Percentiles rank a stretch among this genome's conserved stretches.
phyloP scores from a whole-genome alignment of 176 grass and related monocot genomes.

The Urochloa ruziziensis region DNA sequence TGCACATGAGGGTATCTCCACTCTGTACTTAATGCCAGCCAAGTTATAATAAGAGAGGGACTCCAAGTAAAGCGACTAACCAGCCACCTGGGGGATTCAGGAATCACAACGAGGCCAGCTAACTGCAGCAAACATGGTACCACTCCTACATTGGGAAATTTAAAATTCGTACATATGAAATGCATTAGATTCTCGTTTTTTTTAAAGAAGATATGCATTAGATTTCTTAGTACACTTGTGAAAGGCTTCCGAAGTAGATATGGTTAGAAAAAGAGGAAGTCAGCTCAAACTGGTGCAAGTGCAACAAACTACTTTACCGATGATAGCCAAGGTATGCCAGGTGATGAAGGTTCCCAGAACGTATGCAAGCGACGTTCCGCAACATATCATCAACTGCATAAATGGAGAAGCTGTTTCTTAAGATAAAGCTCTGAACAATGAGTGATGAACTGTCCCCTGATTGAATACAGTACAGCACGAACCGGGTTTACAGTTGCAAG shows the following conservation, averaged over 20 bases:
- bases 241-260: neutral
- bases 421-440: neutral
- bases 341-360: constrained; percentile 58
- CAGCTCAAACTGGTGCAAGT: neutral
- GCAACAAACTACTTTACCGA: constrained; percentile 43
- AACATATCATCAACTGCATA: constrained; percentile 84
- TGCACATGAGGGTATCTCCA: neutral
- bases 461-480: neutral
- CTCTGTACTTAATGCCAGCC: neutral
- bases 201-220: neutral
- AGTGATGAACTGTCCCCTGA: neutral
- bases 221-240: neutral
- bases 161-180: no score
- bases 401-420: neutral
- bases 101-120: constrained; percentile 61
- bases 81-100: constrained; percentile 88
- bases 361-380: constrained; percentile 64
- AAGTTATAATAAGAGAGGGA: neutral
- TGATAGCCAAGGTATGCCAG: constrained; percentile 75
- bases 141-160: constrained; percentile 42
- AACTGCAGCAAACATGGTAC: constrained; percentile 68
- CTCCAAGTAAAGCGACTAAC: constrained; percentile 34
- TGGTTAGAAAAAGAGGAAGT: neutral
- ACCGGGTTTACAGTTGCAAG: constrained; percentile 82
- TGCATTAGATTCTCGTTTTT: no score